These are phyloP conservation scores for Chloranthus sessilifolius DNA, from an alignment of 164 flowering plant genomes.

Conservation along the genomic window DNA sequence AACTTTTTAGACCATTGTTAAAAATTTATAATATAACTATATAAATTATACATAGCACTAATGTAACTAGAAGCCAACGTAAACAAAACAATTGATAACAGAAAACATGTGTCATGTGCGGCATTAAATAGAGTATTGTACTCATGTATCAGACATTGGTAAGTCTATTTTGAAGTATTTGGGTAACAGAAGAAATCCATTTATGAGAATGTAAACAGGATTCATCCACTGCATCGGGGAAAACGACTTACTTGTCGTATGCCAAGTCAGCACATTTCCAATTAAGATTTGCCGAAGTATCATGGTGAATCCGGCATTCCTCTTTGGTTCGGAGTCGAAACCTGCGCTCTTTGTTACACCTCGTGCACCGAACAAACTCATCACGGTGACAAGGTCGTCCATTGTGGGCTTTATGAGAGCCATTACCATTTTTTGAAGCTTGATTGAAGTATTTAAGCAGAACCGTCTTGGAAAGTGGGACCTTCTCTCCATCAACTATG, in stretches of 20 bases:
- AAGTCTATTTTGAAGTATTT: no score
- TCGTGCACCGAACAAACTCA: constrained; percentile 64
- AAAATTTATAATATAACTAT: no score
- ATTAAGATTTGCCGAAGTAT: constrained; percentile 47
- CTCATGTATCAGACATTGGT: no score
- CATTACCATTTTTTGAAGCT: constrained; percentile 42
- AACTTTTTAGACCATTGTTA: no score
- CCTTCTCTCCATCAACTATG: constrained; percentile 70
- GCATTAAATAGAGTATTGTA: no score
- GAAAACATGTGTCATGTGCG: no score
- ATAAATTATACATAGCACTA: no score
- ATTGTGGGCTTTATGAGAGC: constrained; percentile 42
- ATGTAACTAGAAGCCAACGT: no score
- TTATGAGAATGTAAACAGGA: no score
- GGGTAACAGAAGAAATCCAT: no score
- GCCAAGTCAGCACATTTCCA: constrained; percentile 78
- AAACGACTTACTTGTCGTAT: constrained; percentile 56
- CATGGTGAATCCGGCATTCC: constrained; percentile 79
- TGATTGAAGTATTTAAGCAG: constrained; percentile 74
- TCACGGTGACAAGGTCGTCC: constrained; percentile 61
- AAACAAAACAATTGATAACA: no score
- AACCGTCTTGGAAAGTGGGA: constrained; percentile 59
- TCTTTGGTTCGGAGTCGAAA: constrained; percentile 74
- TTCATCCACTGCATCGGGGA: no score
- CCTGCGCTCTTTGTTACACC: constrained; percentile 72